Conservation (phyloP, 2,329 filamentous ascomycete genomes). For the Calonectria ilicicola region DNA sequence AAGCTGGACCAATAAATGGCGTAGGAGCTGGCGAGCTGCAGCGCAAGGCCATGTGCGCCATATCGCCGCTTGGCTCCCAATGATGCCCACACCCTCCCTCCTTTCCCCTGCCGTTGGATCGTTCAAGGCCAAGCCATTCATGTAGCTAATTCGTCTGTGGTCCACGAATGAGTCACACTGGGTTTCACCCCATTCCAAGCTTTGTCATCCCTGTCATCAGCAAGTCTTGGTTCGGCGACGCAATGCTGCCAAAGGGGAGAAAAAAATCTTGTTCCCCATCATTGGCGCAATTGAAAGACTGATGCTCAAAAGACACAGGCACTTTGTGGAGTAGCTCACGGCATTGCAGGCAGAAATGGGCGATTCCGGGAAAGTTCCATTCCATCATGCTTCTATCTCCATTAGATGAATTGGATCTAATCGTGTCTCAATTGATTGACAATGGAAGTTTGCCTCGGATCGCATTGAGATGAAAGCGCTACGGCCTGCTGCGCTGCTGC, state of each 20-base stretch:
- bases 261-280: constrained; percentile 31
- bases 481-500: too few species aligned
- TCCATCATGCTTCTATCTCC: background rate
- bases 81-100: constrained; percentile 12
- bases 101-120: constrained; percentile 11
- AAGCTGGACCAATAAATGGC: constrained; percentile 20
- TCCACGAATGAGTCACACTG: constrained; percentile 44
- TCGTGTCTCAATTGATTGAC: constrained; percentile 32
- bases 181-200: constrained; percentile 44
- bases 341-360: constrained; percentile 3
- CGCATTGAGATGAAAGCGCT: constrained; percentile 6
- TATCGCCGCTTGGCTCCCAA: constrained; percentile 13
- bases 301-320: background rate
- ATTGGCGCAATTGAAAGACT: constrained; percentile 33
- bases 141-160: constrained; percentile 37
- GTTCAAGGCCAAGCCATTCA: constrained; percentile 31
- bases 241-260: constrained; percentile 23
- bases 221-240: constrained; percentile 36
- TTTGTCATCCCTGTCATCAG: constrained; percentile 37
- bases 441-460: constrained; percentile 20
- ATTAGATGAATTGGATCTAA: background rate
- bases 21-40: constrained; percentile 28
- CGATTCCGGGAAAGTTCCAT: background rate
- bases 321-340: constrained; percentile 4
- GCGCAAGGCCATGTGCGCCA: constrained; percentile 21